Conservation (phyloP, 371 early-diverging fungal genomes). For the Sporodiniella umbellata region DNA sequence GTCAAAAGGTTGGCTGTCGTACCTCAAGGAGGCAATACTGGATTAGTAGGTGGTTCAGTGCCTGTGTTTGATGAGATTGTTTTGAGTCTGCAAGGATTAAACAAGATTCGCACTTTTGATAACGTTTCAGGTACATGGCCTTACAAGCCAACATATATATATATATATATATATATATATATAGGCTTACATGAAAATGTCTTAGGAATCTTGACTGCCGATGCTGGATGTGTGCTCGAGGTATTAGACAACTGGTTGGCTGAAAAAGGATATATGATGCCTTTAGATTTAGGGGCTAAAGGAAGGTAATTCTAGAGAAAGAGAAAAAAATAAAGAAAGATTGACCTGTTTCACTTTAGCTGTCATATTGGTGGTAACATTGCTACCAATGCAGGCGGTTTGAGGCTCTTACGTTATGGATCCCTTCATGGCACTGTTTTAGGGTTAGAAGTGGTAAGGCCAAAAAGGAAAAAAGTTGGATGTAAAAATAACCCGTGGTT, state of each 20-base stretch:
- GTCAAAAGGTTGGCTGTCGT: constrained; percentile 80
- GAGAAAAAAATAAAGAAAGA: too few relatives aligned
- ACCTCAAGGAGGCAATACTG: constrained; percentile 98
- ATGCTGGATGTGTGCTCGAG: constrained; percentile 93
- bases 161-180: too few relatives aligned
- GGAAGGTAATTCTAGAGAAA: constrained; percentile 30
- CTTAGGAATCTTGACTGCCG: constrained; percentile 81
- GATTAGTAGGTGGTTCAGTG: constrained; percentile 87
- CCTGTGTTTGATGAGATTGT: constrained; percentile 95
- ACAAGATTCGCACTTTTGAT: constrained; percentile 81
- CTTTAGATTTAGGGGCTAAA: constrained; percentile 96
- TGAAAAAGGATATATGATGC: constrained; percentile 90
- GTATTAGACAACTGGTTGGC: constrained; percentile 81
- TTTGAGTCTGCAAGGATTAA: constrained; percentile 75
- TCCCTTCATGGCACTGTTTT: constrained; percentile 94
- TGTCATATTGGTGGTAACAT: constrained; percentile 98
- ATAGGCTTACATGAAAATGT: too few relatives aligned
- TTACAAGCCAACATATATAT: neutral
- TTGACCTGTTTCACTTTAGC: constrained; percentile 13
- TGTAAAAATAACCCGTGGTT: neutral
- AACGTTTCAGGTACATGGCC: constrained; percentile 64
- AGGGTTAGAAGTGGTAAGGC: constrained; percentile 73
- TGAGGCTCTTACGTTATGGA: constrained; percentile 91
- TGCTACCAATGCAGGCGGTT: constrained; percentile 97
- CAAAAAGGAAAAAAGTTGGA: neutral